Evolutionary conservation across 306 rosid genomes (phyloP).

Genomic region (Glycine tomentella): DNA sequence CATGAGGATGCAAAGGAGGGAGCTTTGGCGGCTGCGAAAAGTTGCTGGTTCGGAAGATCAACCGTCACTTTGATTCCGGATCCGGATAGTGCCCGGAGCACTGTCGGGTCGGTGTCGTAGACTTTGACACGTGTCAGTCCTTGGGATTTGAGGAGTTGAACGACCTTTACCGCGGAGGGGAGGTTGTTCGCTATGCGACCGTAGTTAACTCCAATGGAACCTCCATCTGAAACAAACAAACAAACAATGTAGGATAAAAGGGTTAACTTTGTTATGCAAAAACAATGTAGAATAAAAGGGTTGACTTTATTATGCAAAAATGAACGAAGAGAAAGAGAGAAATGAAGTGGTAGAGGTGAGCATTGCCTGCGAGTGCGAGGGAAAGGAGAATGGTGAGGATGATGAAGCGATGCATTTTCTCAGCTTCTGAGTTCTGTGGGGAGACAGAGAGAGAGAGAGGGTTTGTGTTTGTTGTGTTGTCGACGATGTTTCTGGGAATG

Average conservation of each 20-base stretch:
- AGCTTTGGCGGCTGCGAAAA: slow-evolving; percentile 66
- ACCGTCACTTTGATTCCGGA: slow-evolving; percentile 82
- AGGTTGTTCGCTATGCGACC: slow-evolving; percentile 89
- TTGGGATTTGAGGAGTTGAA: slow-evolving; percentile 68
- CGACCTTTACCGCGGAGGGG: slow-evolving; percentile 78
- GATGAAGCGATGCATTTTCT: slow-evolving; percentile 55
- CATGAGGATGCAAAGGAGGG: slow-evolving; percentile 75
- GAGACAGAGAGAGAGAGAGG: background rate
- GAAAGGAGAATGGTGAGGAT: slow-evolving; percentile 38
- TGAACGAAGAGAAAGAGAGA: background rate
- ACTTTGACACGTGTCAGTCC: slow-evolving; percentile 77
- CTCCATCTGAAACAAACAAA: slow-evolving; percentile 62
- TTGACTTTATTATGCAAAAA: too few relatives aligned
- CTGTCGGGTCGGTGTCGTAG: slow-evolving; percentile 91
- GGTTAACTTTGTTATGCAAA: background rate
- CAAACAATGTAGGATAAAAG: background rate
- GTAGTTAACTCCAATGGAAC: slow-evolving; percentile 88
- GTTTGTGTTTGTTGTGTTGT: too few relatives aligned
- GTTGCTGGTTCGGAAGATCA: slow-evolving; percentile 90
- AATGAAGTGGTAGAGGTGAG: background rate
- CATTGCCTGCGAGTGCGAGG: slow-evolving; percentile 60
- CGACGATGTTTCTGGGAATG: slow-evolving; percentile 12
- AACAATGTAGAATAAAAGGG: background rate
- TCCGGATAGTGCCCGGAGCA: slow-evolving; percentile 74
- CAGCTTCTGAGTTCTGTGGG: too few relatives aligned